Conservation (phyloP, 768 basidiomycete genomes). For the Lactarius tabidus region DNA sequence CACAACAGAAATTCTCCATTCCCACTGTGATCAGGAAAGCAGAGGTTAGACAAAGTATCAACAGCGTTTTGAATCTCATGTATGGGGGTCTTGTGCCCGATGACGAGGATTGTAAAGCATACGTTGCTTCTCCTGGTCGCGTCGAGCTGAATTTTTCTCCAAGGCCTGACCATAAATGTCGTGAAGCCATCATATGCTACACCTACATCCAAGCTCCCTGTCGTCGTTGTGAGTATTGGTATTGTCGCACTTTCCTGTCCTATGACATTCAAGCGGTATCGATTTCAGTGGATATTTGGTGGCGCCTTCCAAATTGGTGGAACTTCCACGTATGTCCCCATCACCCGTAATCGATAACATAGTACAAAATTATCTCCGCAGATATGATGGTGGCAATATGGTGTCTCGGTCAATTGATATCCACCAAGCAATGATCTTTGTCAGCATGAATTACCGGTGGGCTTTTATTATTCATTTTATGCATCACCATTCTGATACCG, state of each 20-base stretch:
- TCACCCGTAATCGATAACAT: neutral
- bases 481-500: neutral
- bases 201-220: slow-evolving; percentile 22
- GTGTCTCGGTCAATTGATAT: slow-evolving; percentile 44
- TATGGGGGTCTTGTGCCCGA: neutral
- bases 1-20: slow-evolving; percentile 22
- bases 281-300: slow-evolving; percentile 1
- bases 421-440: slow-evolving; percentile 45
- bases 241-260: neutral
- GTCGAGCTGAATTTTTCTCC: neutral
- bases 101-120: slow-evolving; percentile 15
- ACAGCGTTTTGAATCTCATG: neutral
- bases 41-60: neutral
- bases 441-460: slow-evolving; percentile 52
- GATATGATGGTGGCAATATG: slow-evolving; percentile 43
- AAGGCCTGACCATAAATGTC: slow-evolving; percentile 31
- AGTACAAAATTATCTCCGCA: slow-evolving; percentile 17
- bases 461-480: slow-evolving; percentile 10
- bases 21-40: neutral
- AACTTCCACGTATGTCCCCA: slow-evolving; percentile 5
- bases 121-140: neutral
- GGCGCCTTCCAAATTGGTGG: slow-evolving; percentile 35
- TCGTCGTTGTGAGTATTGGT: slow-evolving; percentile 23
- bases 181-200: slow-evolving; percentile 24
- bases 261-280: neutral